Percentiles rank a stretch among this genome's conserved stretches.
Conservation (phyloP, 371 early-diverging fungal species). For the Circinella umbellata region DNA sequence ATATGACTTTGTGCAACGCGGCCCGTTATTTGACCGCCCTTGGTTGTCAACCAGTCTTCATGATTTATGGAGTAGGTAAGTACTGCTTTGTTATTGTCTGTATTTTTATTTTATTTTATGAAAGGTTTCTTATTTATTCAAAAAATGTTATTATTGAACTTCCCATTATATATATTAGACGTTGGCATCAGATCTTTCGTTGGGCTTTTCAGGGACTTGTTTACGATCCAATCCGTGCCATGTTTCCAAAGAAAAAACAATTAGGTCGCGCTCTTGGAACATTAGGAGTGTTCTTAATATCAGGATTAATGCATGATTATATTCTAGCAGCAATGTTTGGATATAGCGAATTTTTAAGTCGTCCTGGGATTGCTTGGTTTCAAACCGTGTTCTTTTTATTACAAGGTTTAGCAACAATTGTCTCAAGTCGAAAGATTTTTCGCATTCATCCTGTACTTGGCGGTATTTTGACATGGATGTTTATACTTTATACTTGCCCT, state of each 20-base stretch:
- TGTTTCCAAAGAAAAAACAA: slow-evolving; percentile 15
- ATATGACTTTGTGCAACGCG: slow-evolving; percentile 24
- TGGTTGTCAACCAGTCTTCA: slow-evolving; percentile 32
- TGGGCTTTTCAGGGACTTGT: slow-evolving; percentile 33
- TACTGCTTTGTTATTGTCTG: not conserved
- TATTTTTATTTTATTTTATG: not conserved
- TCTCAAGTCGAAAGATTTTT: slow-evolving; percentile 5
- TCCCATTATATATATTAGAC: slow-evolving; percentile 5
- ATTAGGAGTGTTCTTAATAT: slow-evolving; percentile 33
- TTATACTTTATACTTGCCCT: slow-evolving; percentile 35
- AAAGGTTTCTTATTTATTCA: not conserved
- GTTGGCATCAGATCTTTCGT: slow-evolving; percentile 47
- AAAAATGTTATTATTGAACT: too few species aligned
- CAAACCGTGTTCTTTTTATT: slow-evolving; percentile 38
- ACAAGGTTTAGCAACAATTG: slow-evolving; percentile 23
- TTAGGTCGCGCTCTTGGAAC: slow-evolving; percentile 27
- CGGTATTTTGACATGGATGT: slow-evolving; percentile 26
- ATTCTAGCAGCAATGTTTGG: slow-evolving; percentile 36
- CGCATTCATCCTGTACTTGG: slow-evolving; percentile 20
- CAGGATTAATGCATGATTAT: slow-evolving; percentile 47
- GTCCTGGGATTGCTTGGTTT: slow-evolving; percentile 26
- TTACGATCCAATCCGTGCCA: slow-evolving; percentile 25
- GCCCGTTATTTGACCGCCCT: slow-evolving; percentile 34
- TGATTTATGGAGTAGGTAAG: slow-evolving; percentile 34
- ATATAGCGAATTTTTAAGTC: slow-evolving; percentile 9